A percentile compares a stretch with the other conserved stretches of the same genome.
Evolutionary conservation across 441 rosid genomes (phyloP).

Genomic region (Viola pubescens): DNA sequence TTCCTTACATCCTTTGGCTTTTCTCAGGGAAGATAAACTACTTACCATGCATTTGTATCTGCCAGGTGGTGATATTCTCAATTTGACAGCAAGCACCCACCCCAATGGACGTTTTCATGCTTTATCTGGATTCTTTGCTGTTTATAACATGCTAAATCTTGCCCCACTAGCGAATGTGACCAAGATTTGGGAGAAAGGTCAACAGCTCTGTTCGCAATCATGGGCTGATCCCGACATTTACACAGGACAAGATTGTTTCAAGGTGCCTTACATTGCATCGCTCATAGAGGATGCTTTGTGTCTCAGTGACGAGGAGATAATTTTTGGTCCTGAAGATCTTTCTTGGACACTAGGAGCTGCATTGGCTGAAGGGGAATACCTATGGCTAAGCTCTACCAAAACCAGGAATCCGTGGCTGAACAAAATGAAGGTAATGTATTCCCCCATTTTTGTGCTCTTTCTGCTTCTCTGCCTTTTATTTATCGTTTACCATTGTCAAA

Average conservation of each 20-base stretch:
- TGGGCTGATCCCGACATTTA: conserved; percentile 22
- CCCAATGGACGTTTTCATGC: conserved; percentile 37
- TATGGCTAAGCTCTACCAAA: conserved; percentile 18
- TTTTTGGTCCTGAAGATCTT: conserved; percentile 49
- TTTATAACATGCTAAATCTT: conserved; percentile 34
- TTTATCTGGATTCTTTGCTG: conserved; percentile 48
- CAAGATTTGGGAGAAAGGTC: conserved; percentile 36
- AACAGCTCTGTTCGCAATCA: conserved; percentile 35
- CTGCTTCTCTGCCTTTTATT: conserved; percentile 31
- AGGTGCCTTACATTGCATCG: conserved; percentile 40
- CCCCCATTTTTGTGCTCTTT: conserved; percentile 31
- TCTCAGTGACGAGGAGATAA: conserved; percentile 28
- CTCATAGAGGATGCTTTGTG: conserved; percentile 39
- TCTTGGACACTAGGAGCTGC: conserved; percentile 70
- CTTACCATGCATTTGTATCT: neutral
- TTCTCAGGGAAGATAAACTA: too few species aligned
- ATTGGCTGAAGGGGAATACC: conserved; percentile 37
- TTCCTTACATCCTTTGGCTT: too few species aligned
- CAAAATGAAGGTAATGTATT: conserved; percentile 17
- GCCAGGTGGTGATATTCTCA: conserved; percentile 33
- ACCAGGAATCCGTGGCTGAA: conserved; percentile 5
- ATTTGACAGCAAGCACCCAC: conserved; percentile 20
- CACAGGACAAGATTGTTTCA: conserved; percentile 35
- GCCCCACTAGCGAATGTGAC: conserved; percentile 35
- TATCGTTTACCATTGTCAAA: conserved; percentile 29